These are phyloP conservation scores for Ramaria rubella DNA, from an alignment of 768 basidiomycete genomes.

Conservation along the genomic window DNA sequence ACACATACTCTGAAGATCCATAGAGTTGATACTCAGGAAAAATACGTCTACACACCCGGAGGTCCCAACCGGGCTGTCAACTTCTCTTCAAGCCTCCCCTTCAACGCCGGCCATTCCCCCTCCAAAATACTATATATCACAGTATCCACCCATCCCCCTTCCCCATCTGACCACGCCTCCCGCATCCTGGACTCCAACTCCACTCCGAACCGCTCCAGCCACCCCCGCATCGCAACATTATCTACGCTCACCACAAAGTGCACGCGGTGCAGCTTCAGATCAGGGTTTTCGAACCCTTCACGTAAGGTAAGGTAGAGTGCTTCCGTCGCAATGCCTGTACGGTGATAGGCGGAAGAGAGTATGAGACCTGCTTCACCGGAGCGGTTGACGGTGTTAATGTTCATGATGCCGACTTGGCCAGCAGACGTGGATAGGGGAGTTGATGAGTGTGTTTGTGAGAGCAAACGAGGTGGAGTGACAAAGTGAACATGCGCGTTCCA, in stretches of 20 bases:
- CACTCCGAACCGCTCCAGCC: slow-evolving; percentile 38
- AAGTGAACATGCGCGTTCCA: slow-evolving; percentile 28
- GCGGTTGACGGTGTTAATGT: slow-evolving; percentile 29
- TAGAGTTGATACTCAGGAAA: too few species aligned
- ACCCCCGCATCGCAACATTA: slow-evolving; percentile 39
- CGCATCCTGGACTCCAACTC: slow-evolving; percentile 33
- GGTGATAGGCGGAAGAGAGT: slow-evolving; percentile 31
- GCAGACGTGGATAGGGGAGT: slow-evolving; percentile 23
- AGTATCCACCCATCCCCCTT: slow-evolving; percentile 33
- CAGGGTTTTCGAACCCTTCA: slow-evolving; percentile 36
- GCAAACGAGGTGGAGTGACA: slow-evolving; percentile 9
- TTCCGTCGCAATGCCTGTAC: slow-evolving; percentile 38
- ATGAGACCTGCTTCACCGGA: slow-evolving; percentile 38
- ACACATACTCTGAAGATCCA: too few species aligned
- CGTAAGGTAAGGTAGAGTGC: slow-evolving; percentile 34
- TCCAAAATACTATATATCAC: slow-evolving; percentile 38
- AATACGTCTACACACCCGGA: too few species aligned
- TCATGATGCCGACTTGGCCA: slow-evolving; percentile 34
- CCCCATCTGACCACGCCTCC: slow-evolving; percentile 34
- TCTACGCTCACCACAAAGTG: slow-evolving; percentile 36
- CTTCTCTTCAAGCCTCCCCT: slow-evolving; percentile 25
- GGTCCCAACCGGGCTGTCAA: not conserved
- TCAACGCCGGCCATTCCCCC: slow-evolving; percentile 37
- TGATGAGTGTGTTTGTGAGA: not conserved
- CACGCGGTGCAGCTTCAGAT: slow-evolving; percentile 32